Base-by-base conservation (phyloP, 129 eudicot genomes). In the Pulicaria dysenterica region DNA sequence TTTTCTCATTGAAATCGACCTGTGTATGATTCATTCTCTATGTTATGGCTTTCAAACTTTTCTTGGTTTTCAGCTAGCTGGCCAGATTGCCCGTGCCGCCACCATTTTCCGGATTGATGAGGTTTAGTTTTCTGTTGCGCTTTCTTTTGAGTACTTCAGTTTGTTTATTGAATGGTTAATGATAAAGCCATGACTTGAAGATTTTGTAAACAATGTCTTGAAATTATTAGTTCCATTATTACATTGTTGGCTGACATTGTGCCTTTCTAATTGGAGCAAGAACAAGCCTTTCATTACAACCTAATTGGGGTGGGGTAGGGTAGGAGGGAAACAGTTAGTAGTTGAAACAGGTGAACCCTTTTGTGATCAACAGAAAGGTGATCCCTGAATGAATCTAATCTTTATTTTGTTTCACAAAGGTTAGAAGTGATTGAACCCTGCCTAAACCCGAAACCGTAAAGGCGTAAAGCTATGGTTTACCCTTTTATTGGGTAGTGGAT, bases 31-130 rank as follows among this genome's bases (percentile, higher is more conserved):
- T 69, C 24, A 17, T 61, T 31, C 16, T 3, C 46, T 70, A 8
- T 17, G 24, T 43, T 47, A 53, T 50, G 51, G 53, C 45, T 41
- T 19, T 37, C 45, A 4, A 46, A 55, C 14, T 55, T 44, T 0
- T 79, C 40, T 17, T 36, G 47, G 14, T 61, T 70, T 77, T 67
- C 87, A 90, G 96, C 81, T 93, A 53, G 98, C 96, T 76, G 94
- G 97, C 53, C 97, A 94, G 80, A 83, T 94, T 77, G 96, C 99
- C 15, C 96, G 99, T 24, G 99, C 99, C 12, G 93, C 89, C 64
- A 88, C 99, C 11, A 94, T 94, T 74, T 94, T 84, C 84, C 88
- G 97, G 16, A 75, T 94, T 38, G 88, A 94, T 34, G 97, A 94
- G 99, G 99, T 94, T 44, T 45, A 5, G 2, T 38, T 40, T 39